Conservation (phyloP, 1,284 basidiomycete species). For the Ustilago hordei region DNA sequence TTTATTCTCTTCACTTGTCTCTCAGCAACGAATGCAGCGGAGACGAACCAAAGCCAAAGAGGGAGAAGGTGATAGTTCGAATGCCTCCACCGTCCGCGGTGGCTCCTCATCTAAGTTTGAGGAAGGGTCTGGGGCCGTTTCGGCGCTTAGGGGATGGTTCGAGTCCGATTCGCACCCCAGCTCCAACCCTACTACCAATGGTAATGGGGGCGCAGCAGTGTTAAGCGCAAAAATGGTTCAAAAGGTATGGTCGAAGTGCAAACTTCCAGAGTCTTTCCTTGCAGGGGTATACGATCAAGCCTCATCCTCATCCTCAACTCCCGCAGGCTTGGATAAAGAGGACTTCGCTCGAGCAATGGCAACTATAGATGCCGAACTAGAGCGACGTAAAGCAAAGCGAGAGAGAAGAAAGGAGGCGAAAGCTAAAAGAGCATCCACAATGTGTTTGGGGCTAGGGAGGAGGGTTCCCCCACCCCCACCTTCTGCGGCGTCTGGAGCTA, state of each 20-base stretch:
- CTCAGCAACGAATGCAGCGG: neutral
- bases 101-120: neutral
- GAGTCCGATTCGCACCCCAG: slow-evolving; percentile 23
- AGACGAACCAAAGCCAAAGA: neutral
- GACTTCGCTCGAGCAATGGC: slow-evolving; percentile 30
- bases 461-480: slow-evolving; percentile 23
- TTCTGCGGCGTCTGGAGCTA: neutral
- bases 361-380: slow-evolving; percentile 37
- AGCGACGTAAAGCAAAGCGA: slow-evolving; percentile 9
- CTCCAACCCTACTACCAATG: neutral
- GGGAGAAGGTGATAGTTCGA: neutral
- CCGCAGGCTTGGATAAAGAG: slow-evolving; percentile 6
- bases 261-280: slow-evolving; percentile 14
- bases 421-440: neutral
- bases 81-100: slow-evolving; percentile 10
- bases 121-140: slow-evolving; percentile 13
- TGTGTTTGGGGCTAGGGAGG: neutral
- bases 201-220: too few species aligned
- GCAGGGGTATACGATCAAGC: slow-evolving; percentile 33
- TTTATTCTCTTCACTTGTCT: slow-evolving; percentile 20
- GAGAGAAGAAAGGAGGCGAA: slow-evolving; percentile 6
- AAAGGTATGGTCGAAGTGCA: slow-evolving; percentile 29
- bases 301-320: neutral
- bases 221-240: slow-evolving; percentile 18
- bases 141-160: slow-evolving; percentile 44